Evolutionary conservation across 306 rosid genomes (phyloP).

Genomic region (Cucumis melo): DNA sequence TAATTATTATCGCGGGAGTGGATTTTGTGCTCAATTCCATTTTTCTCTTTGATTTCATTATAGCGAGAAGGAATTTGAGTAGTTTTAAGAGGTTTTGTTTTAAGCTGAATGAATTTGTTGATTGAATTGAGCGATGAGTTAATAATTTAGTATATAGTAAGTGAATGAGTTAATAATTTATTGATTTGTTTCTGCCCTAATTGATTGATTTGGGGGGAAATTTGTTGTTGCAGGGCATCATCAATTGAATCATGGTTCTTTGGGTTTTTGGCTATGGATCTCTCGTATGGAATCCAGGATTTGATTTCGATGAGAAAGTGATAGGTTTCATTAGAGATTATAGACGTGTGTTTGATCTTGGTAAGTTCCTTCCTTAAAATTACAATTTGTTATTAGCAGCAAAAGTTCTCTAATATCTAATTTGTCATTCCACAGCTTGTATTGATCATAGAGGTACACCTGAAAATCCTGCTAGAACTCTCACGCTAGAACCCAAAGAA

Average conservation of each 20-base stretch:
- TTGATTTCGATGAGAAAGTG: constrained; percentile 65
- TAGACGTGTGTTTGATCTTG: constrained; percentile 87
- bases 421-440: constrained; percentile 42
- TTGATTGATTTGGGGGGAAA: neutral
- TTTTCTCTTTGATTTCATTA: neutral
- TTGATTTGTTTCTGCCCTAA: neutral
- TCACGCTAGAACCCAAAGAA: constrained; percentile 69
- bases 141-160: neutral
- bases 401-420: neutral
- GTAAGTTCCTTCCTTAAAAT: constrained; percentile 21
- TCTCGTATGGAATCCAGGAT: constrained; percentile 93
- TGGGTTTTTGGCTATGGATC: constrained; percentile 99
- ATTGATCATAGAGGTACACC: constrained; percentile 92
- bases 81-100: neutral
- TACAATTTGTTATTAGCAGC: neutral
- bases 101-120: neutral
- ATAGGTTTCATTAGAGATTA: constrained; percentile 77
- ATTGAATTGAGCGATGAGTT: neutral
- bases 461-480: constrained; percentile 83
- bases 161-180: neutral
- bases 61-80: neutral
- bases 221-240: constrained; percentile 20
- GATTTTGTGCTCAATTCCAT: neutral
- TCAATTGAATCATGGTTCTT: constrained; percentile 53
- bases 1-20: neutral